Evolutionary conservation across 2,329 filamentous ascomycete species (phyloP).

Genomic region (Curvularia hawaiiensis): DNA sequence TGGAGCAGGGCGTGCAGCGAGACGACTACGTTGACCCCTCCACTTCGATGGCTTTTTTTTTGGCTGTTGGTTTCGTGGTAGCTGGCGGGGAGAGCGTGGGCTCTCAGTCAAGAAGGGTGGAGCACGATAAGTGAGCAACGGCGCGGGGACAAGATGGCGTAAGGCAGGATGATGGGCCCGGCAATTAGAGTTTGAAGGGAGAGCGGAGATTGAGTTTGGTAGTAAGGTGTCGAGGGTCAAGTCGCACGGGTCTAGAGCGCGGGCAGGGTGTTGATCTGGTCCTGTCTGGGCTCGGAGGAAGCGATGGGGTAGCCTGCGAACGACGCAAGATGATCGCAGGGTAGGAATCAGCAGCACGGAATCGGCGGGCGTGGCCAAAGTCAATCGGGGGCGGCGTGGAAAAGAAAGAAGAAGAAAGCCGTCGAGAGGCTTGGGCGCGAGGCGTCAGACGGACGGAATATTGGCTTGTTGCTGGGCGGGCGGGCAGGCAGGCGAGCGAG

Average conservation of each 20-base stretch:
- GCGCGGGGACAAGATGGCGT: constrained; percentile 4
- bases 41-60: constrained; percentile 2
- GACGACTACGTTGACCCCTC: constrained; percentile 3
- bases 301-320: background rate
- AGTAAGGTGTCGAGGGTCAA: background rate
- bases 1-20: constrained; percentile 12
- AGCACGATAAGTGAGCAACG: background rate
- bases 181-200: background rate
- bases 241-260: constrained; percentile 3
- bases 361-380: background rate
- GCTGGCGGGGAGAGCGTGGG: background rate
- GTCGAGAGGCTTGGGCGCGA: constrained; percentile 6
- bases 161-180: constrained; percentile 5
- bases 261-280: background rate
- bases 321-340: background rate
- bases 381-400: background rate
- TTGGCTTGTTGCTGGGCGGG: constrained; percentile 20
- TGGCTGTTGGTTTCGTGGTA: too few species aligned
- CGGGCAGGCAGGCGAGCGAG: constrained; percentile 24
- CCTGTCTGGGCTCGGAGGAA: background rate
- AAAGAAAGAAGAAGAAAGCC: background rate
- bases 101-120: background rate
- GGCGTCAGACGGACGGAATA: constrained; percentile 19
- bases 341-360: background rate
- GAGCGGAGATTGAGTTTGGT: background rate